Conservation (phyloP, 345 rosid genomes). For the Melastoma malabathricum region DNA sequence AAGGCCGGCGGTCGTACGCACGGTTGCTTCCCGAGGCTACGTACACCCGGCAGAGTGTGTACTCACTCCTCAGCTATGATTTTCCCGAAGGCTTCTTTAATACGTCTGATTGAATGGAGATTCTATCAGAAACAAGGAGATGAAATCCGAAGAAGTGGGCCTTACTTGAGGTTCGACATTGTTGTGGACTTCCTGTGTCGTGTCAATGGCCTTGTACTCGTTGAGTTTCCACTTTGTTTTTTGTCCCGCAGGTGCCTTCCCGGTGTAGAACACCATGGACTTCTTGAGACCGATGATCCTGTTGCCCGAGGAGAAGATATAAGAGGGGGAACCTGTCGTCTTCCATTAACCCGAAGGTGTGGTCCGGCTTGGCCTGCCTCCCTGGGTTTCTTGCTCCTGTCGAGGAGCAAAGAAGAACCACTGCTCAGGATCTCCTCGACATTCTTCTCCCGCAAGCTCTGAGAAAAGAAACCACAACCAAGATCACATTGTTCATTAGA, state of each 20-base stretch:
- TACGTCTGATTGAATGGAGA: too few species aligned
- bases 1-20: too few species aligned
- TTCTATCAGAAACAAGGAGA: neutral
- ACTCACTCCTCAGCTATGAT: conserved; percentile 2
- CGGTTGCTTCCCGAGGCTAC: conserved; percentile 5
- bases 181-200: conserved; percentile 5
- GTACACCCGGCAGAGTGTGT: conserved; percentile 6
- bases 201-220: conserved; percentile 38
- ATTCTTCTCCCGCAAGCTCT: conserved; percentile 54
- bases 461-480: conserved; percentile 9
- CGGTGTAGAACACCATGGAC: conserved; percentile 78
- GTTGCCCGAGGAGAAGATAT: conserved; percentile 53
- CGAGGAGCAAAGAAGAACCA: conserved; percentile 81
- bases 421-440: conserved; percentile 58
- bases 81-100: too few species aligned
- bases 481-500: too few species aligned
- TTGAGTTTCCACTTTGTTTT: conserved; percentile 88
- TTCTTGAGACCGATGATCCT: conserved; percentile 63
- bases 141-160: neutral
- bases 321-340: conserved; percentile 74
- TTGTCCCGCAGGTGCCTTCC: conserved; percentile 60
- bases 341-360: conserved; percentile 88
- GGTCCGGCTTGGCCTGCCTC: conserved; percentile 67
- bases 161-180: conserved; percentile 10
- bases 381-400: conserved; percentile 66